phyloP scores from a whole-genome alignment of 257 asterid genomes.

The Ocimum tenuiflorum region DNA sequence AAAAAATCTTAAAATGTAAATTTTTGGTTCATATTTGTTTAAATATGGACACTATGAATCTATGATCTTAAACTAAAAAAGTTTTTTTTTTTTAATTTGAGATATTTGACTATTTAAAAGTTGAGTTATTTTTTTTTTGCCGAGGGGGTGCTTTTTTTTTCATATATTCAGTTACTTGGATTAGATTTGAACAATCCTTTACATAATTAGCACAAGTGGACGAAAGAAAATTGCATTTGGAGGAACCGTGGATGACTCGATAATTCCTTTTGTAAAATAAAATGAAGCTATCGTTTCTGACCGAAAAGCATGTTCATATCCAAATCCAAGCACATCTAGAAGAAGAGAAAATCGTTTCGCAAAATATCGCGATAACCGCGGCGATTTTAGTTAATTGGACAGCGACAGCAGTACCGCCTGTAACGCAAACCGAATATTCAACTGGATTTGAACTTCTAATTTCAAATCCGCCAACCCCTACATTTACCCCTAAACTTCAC shows the following conservation, averaged over 20 bases:
- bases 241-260: neutral
- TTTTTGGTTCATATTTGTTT: no score
- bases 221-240: neutral
- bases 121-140: no score
- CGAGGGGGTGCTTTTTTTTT: no score
- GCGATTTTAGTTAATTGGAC: slow-evolving; percentile 12
- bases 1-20: no score
- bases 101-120: no score
- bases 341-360: neutral
- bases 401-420: slow-evolving; percentile 31
- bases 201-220: neutral
- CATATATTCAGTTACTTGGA: no score
- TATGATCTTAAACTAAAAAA: no score
- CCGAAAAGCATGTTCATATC: neutral
- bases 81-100: no score
- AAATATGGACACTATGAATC: no score
- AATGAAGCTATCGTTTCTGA: neutral
- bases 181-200: no score
- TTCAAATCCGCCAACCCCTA: slow-evolving; percentile 74
- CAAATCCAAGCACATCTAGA: neutral
- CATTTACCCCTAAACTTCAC: slow-evolving; percentile 42
- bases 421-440: slow-evolving; percentile 68
- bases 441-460: slow-evolving; percentile 52
- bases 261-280: neutral
- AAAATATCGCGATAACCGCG: slow-evolving; percentile 2